These are phyloP conservation scores for Psidium guajava DNA, from an alignment of 345 rosid species.

Conservation along the genomic window DNA sequence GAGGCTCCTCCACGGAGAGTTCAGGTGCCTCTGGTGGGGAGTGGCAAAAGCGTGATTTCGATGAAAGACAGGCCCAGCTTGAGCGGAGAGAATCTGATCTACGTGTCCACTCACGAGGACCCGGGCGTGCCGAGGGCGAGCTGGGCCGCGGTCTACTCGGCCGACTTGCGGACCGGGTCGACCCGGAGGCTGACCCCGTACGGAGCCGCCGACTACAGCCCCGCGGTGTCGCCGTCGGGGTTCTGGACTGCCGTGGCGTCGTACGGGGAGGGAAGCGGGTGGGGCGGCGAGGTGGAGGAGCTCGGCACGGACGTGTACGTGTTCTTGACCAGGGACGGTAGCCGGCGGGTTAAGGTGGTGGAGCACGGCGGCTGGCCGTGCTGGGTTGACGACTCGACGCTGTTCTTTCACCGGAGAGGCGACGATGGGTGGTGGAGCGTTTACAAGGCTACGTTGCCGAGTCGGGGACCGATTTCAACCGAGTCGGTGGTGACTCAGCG, in stretches of 20 bases:
- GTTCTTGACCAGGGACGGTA: constrained; percentile 68
- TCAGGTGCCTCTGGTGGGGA: constrained; percentile 35
- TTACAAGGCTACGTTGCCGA: constrained; percentile 40
- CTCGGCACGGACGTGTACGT: constrained; percentile 64
- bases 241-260: constrained; percentile 68
- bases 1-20: constrained; percentile 25
- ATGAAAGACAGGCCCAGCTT: constrained; percentile 69
- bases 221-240: constrained; percentile 79
- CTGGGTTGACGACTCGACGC: constrained; percentile 70
- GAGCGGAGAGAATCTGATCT: constrained; percentile 39
- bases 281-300: constrained; percentile 73
- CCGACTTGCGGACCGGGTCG: constrained; percentile 40
- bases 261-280: constrained; percentile 42
- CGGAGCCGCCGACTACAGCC: constrained; percentile 69
- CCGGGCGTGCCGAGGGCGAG: constrained; percentile 53
- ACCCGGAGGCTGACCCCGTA: constrained; percentile 63
- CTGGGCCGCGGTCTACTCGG: constrained; percentile 77
- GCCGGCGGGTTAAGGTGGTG: constrained; percentile 55
- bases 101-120: constrained; percentile 77
- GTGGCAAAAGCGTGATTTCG: constrained; percentile 30
- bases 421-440: constrained; percentile 73
- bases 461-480: constrained; percentile 7
- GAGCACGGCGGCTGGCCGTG: constrained; percentile 90
- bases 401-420: constrained; percentile 67
- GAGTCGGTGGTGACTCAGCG: constrained; percentile 43